A percentile compares a stretch with the other conserved stretches of the same genome.
phyloP scores from a whole-genome alignment of 1,284 basidiomycete species.

The Meripilus lineatus region DNA sequence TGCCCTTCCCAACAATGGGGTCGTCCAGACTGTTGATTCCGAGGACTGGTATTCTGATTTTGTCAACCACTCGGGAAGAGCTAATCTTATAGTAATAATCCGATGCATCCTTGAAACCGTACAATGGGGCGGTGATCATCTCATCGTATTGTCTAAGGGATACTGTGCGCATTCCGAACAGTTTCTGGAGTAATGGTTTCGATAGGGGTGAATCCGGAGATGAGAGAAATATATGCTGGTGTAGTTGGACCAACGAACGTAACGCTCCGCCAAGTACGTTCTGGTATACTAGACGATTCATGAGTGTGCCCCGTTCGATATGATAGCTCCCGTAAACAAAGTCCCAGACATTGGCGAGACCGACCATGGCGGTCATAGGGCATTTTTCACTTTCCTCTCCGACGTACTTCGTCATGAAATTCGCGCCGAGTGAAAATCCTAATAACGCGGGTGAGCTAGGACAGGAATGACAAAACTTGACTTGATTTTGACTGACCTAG shows the following conservation, averaged over 20 bases:
- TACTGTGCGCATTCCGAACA: constrained; percentile 13
- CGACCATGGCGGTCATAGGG: constrained; percentile 19
- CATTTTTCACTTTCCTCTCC: constrained; percentile 24
- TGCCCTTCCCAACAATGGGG: constrained; percentile 17
- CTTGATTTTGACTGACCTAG: too few species aligned
- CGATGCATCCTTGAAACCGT: constrained; percentile 17
- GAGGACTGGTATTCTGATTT: constrained; percentile 19
- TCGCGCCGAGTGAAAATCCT: constrained; percentile 26
- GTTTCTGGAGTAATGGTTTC: constrained; percentile 9
- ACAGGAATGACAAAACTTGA: neutral
- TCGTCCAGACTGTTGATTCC: constrained; percentile 24
- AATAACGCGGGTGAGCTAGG: too few species aligned
- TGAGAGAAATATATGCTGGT: constrained; percentile 15
- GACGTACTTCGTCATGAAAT: constrained; percentile 23
- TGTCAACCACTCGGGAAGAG: constrained; percentile 14
- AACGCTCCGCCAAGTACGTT: constrained; percentile 21
- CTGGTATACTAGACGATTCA: constrained; percentile 20
- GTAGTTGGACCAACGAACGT: constrained; percentile 16
- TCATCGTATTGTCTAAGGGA: constrained; percentile 20
- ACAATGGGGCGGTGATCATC: constrained; percentile 16
- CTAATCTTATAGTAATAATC: constrained; percentile 23
- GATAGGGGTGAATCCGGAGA: constrained; percentile 12
- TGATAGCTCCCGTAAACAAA: constrained; percentile 17
- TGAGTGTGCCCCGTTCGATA: constrained; percentile 15
- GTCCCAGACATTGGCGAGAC: constrained; percentile 25